Conservation (phyloP, 2,329 filamentous ascomycete species). For the Ophiosphaerella herpotricha region DNA sequence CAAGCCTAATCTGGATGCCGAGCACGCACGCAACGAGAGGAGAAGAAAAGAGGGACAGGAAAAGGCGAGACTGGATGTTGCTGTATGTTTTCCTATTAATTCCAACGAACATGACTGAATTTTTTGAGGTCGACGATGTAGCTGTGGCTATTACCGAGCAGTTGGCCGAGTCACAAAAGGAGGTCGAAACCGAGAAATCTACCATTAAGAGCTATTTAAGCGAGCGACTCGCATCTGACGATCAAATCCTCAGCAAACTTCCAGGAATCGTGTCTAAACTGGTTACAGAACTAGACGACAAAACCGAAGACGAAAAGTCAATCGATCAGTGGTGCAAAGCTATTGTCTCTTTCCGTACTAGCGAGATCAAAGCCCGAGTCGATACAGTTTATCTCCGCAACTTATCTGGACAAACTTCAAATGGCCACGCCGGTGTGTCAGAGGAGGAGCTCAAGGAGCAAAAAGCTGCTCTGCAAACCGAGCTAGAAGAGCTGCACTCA, state of each 20-base stretch:
- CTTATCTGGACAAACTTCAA: slow-evolving; percentile 11
- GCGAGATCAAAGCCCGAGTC: slow-evolving; percentile 50
- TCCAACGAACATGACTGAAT: background rate
- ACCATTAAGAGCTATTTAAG: slow-evolving; percentile 57
- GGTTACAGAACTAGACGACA: slow-evolving; percentile 49
- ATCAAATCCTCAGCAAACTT: slow-evolving; percentile 67
- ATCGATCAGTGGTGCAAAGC: slow-evolving; percentile 60
- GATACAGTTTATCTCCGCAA: slow-evolving; percentile 60
- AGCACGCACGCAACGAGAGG: slow-evolving; percentile 44
- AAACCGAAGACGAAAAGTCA: slow-evolving; percentile 58
- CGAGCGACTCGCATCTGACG: slow-evolving; percentile 62
- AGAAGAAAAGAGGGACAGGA: slow-evolving; percentile 46
- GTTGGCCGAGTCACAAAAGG: slow-evolving; percentile 52
- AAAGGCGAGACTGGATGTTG: slow-evolving; percentile 49
- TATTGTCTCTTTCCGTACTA: slow-evolving; percentile 46
- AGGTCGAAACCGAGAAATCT: slow-evolving; percentile 52
- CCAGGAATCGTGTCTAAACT: slow-evolving; percentile 69
- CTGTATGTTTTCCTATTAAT: slow-evolving; percentile 19
- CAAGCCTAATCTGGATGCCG: slow-evolving; percentile 46
- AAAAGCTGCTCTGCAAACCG: slow-evolving; percentile 61
- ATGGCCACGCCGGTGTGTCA: slow-evolving; percentile 11
- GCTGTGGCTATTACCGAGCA: slow-evolving; percentile 36
- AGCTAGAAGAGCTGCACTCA: slow-evolving; percentile 70
- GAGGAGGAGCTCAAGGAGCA: slow-evolving; percentile 56
- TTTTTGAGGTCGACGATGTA: slow-evolving; percentile 34